phyloP scores from a whole-genome alignment of 805 yeast species.

The Naumovozyma dairenensis region DNA sequence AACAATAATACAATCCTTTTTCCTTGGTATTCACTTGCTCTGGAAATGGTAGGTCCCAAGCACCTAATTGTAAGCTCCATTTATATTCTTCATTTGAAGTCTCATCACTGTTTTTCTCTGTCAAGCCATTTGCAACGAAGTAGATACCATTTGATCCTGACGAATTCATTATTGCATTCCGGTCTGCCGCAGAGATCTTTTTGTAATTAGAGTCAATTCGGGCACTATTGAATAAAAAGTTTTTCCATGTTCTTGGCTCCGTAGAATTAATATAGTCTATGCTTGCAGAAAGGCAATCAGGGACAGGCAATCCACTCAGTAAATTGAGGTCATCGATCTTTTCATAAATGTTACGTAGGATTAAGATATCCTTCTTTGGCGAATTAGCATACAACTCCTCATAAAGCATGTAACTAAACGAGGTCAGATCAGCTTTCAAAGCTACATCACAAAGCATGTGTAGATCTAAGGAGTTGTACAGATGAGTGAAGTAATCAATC shows the following conservation, averaged over 20 bases:
- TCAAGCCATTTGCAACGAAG: conserved; percentile 43
- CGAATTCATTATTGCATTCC: conserved; percentile 27
- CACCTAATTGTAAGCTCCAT: conserved; percentile 67
- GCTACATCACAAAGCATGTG: conserved; percentile 7
- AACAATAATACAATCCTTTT: conserved; percentile 41
- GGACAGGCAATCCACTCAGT: conserved; percentile 52
- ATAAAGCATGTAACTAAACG: conserved; percentile 29
- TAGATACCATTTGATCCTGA: conserved; percentile 43
- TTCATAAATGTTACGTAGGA: conserved; percentile 34
- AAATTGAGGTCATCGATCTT: conserved; percentile 55
- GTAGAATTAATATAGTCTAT: conserved; percentile 32
- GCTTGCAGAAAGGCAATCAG: conserved; percentile 45
- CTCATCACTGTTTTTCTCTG: conserved; percentile 21
- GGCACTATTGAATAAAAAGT: conserved; percentile 48
- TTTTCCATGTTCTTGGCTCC: conserved; percentile 30
- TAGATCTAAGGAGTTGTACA: conserved; percentile 17
- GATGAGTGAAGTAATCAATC: conserved; percentile 7
- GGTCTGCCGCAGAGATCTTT: conserved; percentile 1
- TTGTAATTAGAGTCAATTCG: conserved; percentile 37
- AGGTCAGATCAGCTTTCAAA: conserved; percentile 11
- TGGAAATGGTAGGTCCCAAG: conserved; percentile 64
- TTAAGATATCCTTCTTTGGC: conserved; percentile 5
- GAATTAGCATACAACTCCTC: conserved; percentile 26
- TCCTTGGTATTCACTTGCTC: conserved; percentile 30
- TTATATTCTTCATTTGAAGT: conserved; percentile 32